Evolutionary conservation across 345 rosid species (phyloP).

Genomic region (Hevea brasiliensis): DNA sequence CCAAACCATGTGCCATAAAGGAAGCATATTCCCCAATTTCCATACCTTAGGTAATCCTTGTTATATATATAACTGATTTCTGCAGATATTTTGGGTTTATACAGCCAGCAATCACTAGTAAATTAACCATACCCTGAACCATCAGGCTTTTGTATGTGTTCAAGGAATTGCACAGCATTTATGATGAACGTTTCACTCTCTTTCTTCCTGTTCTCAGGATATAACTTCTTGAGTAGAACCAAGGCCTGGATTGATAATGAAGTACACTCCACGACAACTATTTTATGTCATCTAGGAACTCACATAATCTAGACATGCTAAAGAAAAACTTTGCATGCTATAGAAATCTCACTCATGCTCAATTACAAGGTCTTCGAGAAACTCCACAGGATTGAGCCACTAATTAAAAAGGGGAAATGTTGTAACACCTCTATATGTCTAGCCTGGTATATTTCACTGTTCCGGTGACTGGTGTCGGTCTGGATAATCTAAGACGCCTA

Average conservation of each 20-base stretch:
- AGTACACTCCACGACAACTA: conserved; percentile 24
- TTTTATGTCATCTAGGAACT: no score
- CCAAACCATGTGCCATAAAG: conserved; percentile 24
- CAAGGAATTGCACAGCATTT: conserved; percentile 16
- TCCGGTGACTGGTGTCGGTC: no score
- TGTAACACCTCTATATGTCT: no score
- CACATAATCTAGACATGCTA: background rate
- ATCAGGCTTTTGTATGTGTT: conserved; percentile 19
- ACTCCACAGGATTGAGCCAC: conserved; percentile 29
- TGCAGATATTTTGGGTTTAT: background rate
- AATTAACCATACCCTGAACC: conserved; percentile 24
- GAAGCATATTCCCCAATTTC: conserved; percentile 35
- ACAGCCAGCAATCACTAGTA: background rate
- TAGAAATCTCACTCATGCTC: conserved; percentile 25
- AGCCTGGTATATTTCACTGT: no score
- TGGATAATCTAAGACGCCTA: no score
- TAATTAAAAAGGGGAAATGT: no score
- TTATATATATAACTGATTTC: no score
- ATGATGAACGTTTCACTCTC: conserved; percentile 20
- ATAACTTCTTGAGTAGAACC: conserved; percentile 13
- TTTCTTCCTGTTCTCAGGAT: conserved; percentile 20
- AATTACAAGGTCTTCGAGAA: conserved; percentile 18
- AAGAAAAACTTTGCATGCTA: background rate
- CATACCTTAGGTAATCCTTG: conserved; percentile 19
- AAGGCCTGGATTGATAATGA: conserved; percentile 23